Conservation (phyloP, 768 basidiomycete species). For the Mycena capillaripes region DNA sequence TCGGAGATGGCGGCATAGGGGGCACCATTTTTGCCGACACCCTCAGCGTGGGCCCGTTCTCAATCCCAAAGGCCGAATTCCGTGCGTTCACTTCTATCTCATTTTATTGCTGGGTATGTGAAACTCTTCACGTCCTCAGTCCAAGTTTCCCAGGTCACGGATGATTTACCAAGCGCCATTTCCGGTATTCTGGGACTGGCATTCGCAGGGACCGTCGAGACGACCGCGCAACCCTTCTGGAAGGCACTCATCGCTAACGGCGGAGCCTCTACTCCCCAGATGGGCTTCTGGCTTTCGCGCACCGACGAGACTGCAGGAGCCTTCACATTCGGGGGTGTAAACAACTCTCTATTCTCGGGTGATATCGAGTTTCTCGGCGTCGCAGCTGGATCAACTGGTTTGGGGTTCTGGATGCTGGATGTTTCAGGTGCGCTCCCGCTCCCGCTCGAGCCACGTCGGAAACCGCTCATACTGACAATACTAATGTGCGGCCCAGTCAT, state of each 20-base stretch:
- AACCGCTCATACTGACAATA: too few relatives aligned
- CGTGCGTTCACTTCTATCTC: constrained; percentile 8
- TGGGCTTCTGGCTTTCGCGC: constrained; percentile 24
- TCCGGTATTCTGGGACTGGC: constrained; percentile 12
- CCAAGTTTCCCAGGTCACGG: too few relatives aligned
- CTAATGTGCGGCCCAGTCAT: too few relatives aligned
- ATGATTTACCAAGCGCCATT: neutral
- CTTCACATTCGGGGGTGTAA: constrained; percentile 19
- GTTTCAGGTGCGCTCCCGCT: constrained; percentile 16
- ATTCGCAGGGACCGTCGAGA: neutral
- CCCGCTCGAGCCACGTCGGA: too few relatives aligned
- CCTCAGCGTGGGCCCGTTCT: neutral
- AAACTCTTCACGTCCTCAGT: too few relatives aligned
- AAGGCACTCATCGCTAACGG: neutral
- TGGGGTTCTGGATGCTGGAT: constrained; percentile 2
- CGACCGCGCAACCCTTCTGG: constrained; percentile 7
- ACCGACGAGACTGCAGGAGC: neutral
- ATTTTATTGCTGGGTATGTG: too few relatives aligned
- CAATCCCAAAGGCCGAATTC: neutral
- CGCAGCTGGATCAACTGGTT: too few relatives aligned
- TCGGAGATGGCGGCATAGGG: neutral
- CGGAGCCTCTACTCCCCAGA: neutral
- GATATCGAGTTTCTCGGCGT: constrained; percentile 8
- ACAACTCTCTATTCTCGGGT: constrained; percentile 6
- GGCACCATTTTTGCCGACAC: constrained; percentile 7